Conservation (phyloP, 2,329 filamentous ascomycete species). For the Botryosphaeria dothidea region DNA sequence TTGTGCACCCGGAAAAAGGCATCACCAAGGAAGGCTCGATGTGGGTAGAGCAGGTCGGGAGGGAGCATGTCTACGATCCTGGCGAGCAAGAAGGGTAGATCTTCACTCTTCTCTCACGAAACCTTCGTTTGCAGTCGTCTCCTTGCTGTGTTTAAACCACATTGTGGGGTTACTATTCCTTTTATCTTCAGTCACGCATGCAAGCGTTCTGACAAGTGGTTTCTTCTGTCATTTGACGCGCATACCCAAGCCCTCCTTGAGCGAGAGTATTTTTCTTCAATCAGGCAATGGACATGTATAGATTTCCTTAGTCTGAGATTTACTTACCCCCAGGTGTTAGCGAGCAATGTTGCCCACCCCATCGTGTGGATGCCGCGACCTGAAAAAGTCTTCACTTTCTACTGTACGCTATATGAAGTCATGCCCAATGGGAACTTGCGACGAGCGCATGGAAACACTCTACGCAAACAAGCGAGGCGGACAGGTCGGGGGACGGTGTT, state of each 20-base stretch:
- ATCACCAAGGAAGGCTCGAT: constrained; percentile 13
- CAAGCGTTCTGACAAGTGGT: neutral
- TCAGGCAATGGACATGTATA: constrained; percentile 1
- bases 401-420: constrained; percentile 15
- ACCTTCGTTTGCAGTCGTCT: neutral
- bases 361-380: neutral
- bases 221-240: constrained; percentile 7
- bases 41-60: constrained; percentile 15
- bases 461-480: neutral
- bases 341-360: neutral
- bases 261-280: neutral
- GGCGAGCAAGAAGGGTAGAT: neutral
- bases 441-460: neutral
- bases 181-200: neutral
- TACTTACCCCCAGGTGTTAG: neutral
- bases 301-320: neutral
- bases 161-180: neutral
- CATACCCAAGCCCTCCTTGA: constrained; percentile 15
- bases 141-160: neutral
- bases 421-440: neutral
- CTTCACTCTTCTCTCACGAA: neutral
- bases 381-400: neutral
- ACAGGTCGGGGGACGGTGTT: neutral
- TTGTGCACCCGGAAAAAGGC: constrained; percentile 20
- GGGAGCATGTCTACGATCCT: neutral